phyloP scores from a whole-genome alignment of 2,329 filamentous ascomycete species.

The Cryphonectria carpinicola region DNA sequence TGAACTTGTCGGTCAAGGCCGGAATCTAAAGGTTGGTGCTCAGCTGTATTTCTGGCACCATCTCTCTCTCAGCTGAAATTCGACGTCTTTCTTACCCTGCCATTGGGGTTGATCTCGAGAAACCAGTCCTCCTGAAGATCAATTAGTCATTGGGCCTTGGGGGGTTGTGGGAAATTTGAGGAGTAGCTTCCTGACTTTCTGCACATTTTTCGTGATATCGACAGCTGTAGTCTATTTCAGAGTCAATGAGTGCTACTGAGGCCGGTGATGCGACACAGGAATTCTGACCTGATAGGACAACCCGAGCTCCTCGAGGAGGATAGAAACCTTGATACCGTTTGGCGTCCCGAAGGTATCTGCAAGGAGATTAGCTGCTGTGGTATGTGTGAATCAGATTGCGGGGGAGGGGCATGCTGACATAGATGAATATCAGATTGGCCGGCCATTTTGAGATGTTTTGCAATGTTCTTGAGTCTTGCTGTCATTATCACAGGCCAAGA shows the following conservation, averaged over 20 bases:
- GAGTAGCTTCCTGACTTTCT: constrained; percentile 49
- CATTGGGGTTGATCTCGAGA: constrained; percentile 72
- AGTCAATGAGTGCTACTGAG: constrained; percentile 2
- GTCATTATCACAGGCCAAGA: constrained; percentile 7
- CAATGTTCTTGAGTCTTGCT: constrained; percentile 26
- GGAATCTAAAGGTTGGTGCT: constrained; percentile 64
- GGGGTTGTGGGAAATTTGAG: not conserved
- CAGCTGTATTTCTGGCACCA: not conserved
- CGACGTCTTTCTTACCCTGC: constrained; percentile 36
- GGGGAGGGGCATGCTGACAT: constrained; percentile 40
- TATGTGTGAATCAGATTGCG: not conserved
- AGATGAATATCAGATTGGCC: constrained; percentile 70
- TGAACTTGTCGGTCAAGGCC: constrained; percentile 76
- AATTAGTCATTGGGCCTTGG: not conserved
- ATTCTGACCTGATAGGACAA: constrained; percentile 71
- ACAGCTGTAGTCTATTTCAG: constrained; percentile 40
- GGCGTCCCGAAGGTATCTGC: constrained; percentile 75
- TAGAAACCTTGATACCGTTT: constrained; percentile 89
- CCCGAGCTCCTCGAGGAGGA: constrained; percentile 82
- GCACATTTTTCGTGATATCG: constrained; percentile 62
- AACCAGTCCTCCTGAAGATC: constrained; percentile 59
- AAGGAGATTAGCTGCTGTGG: not conserved
- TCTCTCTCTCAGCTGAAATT: constrained; percentile 44
- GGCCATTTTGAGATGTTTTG: constrained; percentile 45
- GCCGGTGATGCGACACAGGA: too few species aligned